Base-by-base conservation (phyloP, 805 yeast genomes). In the Crinitomyces ghanaensis region DNA sequence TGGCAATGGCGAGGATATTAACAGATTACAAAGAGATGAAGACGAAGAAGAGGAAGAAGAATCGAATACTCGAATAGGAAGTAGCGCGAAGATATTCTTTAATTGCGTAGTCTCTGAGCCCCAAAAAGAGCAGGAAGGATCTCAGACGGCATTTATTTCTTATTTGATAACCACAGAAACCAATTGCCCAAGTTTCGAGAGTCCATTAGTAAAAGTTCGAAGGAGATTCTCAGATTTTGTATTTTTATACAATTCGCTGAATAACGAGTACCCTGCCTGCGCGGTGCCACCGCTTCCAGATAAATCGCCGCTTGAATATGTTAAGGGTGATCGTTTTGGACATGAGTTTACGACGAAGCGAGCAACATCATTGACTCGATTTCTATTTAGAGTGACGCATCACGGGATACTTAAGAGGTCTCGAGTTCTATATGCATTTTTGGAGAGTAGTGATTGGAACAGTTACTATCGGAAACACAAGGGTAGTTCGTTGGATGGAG, bases 261-360 rank as follows among this genome's bases (percentile, higher is more conserved):
- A 66, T 32, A 77, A 73, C 44, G 95, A 86, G 51, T 80, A 65
- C 51, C 95, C 96, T 0, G 80, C 91, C 3, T 66, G 82, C 39
- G 72, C 91, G 9, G 72, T 88, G 0, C 98, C 98, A 1, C 96
- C 97, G 9, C 64, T 88, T 34, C 98, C 98, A 0, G 93, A 88
- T 41, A 86, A 85, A 55, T 82, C 81, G 60, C 72, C 93, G 39
- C 64, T 88, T 46, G 95, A 88, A 53, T 88, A 91, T 56, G 67
- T 88, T 33, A 85, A 93, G 24, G 97, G 98, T 7, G 96, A 88
- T 48, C 66, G 97, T 24, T 88, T 88, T 53, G 74, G 88, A 18
- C 65, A 72, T 9, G 85, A 81, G 38, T 91, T 91, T 55, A 88
- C 95, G 0, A 63, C 67, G 39, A 81, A 82, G 52, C 63, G 98